Evolutionary conservation across 1,139 yeast genomes (phyloP).

Genomic region (Nakaseomyces delphensis): DNA sequence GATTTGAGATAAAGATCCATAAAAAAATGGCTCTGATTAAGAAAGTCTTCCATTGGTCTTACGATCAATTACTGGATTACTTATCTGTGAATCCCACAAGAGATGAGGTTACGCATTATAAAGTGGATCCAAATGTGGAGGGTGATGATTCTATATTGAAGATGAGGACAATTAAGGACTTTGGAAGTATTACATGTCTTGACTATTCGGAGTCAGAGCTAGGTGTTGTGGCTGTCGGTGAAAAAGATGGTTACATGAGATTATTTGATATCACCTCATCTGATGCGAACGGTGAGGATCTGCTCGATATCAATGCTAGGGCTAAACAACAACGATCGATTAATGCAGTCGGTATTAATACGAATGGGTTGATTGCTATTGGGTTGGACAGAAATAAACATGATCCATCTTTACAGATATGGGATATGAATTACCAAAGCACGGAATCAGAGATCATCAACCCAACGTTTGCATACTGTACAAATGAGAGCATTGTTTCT

Average conservation of each 20-base stretch:
- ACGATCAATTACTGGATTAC: slow-evolving; percentile 26
- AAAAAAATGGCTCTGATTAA: slow-evolving; percentile 28
- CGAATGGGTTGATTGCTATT: slow-evolving; percentile 57
- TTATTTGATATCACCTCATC: slow-evolving; percentile 45
- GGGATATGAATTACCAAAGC: slow-evolving; percentile 62
- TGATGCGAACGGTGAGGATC: slow-evolving; percentile 9
- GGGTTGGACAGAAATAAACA: slow-evolving; percentile 77
- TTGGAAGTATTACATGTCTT: slow-evolving; percentile 63
- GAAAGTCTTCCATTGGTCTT: slow-evolving; percentile 28
- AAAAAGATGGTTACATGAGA: slow-evolving; percentile 58
- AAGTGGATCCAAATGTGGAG: slow-evolving; percentile 30
- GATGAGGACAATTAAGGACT: slow-evolving; percentile 49
- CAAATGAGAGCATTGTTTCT: slow-evolving; percentile 68
- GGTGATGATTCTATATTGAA: slow-evolving; percentile 40
- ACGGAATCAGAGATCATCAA: slow-evolving; percentile 36
- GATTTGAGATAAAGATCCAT: background rate
- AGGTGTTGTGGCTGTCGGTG: slow-evolving; percentile 68
- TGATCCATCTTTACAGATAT: slow-evolving; percentile 68
- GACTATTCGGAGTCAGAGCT: slow-evolving; percentile 50
- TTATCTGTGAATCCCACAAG: slow-evolving; percentile 33
- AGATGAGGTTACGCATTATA: slow-evolving; percentile 32
- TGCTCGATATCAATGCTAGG: slow-evolving; percentile 33
- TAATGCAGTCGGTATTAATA: slow-evolving; percentile 63
- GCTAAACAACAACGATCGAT: slow-evolving; percentile 70
- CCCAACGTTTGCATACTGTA: slow-evolving; percentile 54